These are phyloP conservation scores for Wickerhamomyces strasburgensis DNA, from an alignment of 805 yeast species.

Conservation along the genomic window DNA sequence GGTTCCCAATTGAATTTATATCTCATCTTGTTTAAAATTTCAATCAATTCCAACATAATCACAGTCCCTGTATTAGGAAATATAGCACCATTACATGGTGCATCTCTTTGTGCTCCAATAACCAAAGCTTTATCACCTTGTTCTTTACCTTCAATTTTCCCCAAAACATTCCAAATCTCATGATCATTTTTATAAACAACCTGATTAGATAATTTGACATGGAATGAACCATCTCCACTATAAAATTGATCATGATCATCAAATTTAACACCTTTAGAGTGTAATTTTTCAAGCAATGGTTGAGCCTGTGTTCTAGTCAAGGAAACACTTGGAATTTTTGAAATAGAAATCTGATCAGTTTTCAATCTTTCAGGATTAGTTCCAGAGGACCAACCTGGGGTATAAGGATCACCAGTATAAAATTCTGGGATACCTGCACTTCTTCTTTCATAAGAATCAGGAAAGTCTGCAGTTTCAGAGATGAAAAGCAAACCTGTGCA, in stretches of 20 bases:
- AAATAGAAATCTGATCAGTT: slow-evolving; percentile 45
- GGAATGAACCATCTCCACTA: slow-evolving; percentile 21
- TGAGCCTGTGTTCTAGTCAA: slow-evolving; percentile 69
- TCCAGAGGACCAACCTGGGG: slow-evolving; percentile 67
- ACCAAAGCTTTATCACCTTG: slow-evolving; percentile 68
- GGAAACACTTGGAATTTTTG: slow-evolving; percentile 74
- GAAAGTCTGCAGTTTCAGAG: slow-evolving; percentile 30
- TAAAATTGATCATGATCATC: slow-evolving; percentile 13
- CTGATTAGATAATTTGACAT: slow-evolving; percentile 19
- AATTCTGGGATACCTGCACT: slow-evolving; percentile 55
- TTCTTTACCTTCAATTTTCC: slow-evolving; percentile 74
- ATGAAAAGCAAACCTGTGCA: slow-evolving; percentile 69
- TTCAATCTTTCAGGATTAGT: slow-evolving; percentile 34
- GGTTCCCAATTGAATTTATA: slow-evolving; percentile 75
- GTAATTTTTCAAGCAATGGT: slow-evolving; percentile 28
- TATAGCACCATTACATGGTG: slow-evolving; percentile 70
- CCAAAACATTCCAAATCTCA: slow-evolving; percentile 72
- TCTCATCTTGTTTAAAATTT: slow-evolving; percentile 59
- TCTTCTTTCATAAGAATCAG: slow-evolving; percentile 29
- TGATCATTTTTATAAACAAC: slow-evolving; percentile 39
- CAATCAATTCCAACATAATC: slow-evolving; percentile 63
- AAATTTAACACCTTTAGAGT: slow-evolving; percentile 13
- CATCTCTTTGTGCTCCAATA: slow-evolving; percentile 80
- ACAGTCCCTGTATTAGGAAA: slow-evolving; percentile 73
- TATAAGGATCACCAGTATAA: slow-evolving; percentile 72